phyloP scores from a whole-genome alignment of 305 asterid genomes.

The Fraxinus baroniana region DNA sequence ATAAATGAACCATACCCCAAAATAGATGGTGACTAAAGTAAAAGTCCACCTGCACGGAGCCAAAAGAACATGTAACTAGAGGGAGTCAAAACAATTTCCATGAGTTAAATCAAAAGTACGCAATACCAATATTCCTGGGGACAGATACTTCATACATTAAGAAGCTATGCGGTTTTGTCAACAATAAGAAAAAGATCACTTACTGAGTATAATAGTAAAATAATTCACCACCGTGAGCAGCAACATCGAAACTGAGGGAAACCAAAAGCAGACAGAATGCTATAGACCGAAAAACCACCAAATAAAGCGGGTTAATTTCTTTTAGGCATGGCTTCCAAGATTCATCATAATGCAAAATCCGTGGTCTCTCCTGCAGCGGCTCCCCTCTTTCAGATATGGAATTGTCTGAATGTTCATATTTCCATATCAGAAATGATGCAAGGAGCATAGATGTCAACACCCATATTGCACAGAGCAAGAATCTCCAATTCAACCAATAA shows the following conservation, averaged over 20 bases:
- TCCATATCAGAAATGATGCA: conserved; percentile 59
- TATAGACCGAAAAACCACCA: conserved; percentile 58
- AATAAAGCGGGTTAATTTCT: conserved; percentile 47
- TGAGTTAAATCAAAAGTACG: not conserved
- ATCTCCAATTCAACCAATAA: conserved; percentile 89
- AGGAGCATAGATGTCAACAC: conserved; percentile 54
- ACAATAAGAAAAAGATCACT: conserved; percentile 34
- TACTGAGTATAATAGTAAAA: conserved; percentile 88
- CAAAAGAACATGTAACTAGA: conserved; percentile 16
- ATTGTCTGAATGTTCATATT: conserved; percentile 46
- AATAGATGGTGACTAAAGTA: conserved; percentile 73
- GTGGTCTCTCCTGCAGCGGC: conserved; percentile 25
- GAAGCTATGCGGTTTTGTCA: not conserved
- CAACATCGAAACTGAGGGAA: conserved; percentile 56
- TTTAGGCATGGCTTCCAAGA: conserved; percentile 84
- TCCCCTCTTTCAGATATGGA: conserved; percentile 36
- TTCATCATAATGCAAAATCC: conserved; percentile 29
- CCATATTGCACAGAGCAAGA: conserved; percentile 67
- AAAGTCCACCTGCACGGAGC: conserved; percentile 78
- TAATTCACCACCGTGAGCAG: conserved; percentile 57
- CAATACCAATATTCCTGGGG: not conserved
- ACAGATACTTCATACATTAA: conserved; percentile 2
- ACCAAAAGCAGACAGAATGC: conserved; percentile 64
- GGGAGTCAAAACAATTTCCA: conserved; percentile 19
- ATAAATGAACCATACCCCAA: conserved; percentile 59